A percentile compares a stretch with the other conserved stretches of the same genome.
Conservation (phyloP, 768 basidiomycete genomes). For the Calvatia gigantea region DNA sequence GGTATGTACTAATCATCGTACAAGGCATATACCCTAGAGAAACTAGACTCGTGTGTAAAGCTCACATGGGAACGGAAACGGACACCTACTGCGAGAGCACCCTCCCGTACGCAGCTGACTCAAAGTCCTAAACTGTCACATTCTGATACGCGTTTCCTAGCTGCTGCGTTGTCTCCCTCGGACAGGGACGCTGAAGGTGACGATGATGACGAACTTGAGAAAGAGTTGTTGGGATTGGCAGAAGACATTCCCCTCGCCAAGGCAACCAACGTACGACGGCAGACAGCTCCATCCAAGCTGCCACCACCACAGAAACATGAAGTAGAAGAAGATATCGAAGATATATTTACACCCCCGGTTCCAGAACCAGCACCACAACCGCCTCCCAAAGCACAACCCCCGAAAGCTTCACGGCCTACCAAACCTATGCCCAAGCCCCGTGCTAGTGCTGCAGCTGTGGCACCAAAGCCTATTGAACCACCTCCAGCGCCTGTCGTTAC, state of each 20-base stretch:
- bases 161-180: conserved; percentile 23
- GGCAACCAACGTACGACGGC: conserved; percentile 14
- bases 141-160: conserved; percentile 11
- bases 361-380: conserved; percentile 21
- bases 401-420: conserved; percentile 24
- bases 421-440: conserved; percentile 26
- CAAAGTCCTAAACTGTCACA: conserved; percentile 2
- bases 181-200: conserved; percentile 31
- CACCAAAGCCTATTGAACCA: conserved; percentile 13
- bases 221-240: conserved; percentile 27
- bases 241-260: conserved; percentile 14
- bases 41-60: conserved; percentile 62
- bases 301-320: conserved; percentile 23
- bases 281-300: conserved; percentile 2
- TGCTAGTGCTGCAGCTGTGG: conserved; percentile 2
- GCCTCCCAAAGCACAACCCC: conserved; percentile 28
- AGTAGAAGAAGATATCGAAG: conserved; percentile 33
- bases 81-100: conserved; percentile 20
- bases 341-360: conserved; percentile 24
- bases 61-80: conserved; percentile 51
- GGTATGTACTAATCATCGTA: conserved; percentile 12
- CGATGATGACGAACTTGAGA: conserved; percentile 37
- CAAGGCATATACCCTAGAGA: conserved; percentile 72
- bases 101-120: conserved; percentile 29
- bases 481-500: conserved; percentile 22